A percentile compares a stretch with the other conserved stretches of the same genome.
Evolutionary conservation across 2,329 filamentous ascomycete genomes (phyloP).

Genomic region (Knufia fluminis): DNA sequence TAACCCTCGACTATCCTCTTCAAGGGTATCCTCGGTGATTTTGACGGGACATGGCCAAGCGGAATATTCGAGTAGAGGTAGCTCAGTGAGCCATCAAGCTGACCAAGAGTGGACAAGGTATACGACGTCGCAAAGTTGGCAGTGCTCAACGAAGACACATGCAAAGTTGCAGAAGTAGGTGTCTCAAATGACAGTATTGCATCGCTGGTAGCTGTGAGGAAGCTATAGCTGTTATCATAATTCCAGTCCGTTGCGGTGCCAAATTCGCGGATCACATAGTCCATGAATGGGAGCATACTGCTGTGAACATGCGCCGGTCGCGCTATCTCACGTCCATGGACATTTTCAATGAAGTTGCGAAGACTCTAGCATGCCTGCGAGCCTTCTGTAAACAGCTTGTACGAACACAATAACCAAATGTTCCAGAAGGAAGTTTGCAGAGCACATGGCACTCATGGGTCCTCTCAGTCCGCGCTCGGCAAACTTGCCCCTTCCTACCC

Average conservation of each 20-base stretch:
- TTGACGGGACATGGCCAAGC: slow-evolving; percentile 54
- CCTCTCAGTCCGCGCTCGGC: too few species aligned
- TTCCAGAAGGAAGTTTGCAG: too few species aligned
- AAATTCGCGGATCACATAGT: slow-evolving; percentile 88
- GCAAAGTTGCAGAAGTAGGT: slow-evolving; percentile 72
- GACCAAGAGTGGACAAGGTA: slow-evolving; percentile 74
- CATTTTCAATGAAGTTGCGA: background rate
- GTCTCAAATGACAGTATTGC: slow-evolving; percentile 82
- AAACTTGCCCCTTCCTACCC: too few species aligned
- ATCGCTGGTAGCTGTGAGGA: slow-evolving; percentile 72
- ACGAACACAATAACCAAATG: background rate
- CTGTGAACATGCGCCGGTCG: slow-evolving; percentile 8
- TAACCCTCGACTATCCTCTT: slow-evolving; percentile 74
- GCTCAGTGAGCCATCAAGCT: slow-evolving; percentile 93
- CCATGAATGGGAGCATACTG: slow-evolving; percentile 91
- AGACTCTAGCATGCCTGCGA: background rate
- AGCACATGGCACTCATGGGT: background rate
- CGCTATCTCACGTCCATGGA: slow-evolving; percentile 14
- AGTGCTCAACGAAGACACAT: slow-evolving; percentile 82
- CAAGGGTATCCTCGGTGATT: slow-evolving; percentile 67
- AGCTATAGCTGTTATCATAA: slow-evolving; percentile 82
- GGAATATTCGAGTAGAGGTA: slow-evolving; percentile 90
- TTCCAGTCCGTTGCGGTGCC: slow-evolving; percentile 81
- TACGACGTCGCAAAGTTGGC: slow-evolving; percentile 93
- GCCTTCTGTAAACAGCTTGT: background rate